Base-by-base conservation (phyloP, 306 rosid genomes). In the Datisca glomerata region DNA sequence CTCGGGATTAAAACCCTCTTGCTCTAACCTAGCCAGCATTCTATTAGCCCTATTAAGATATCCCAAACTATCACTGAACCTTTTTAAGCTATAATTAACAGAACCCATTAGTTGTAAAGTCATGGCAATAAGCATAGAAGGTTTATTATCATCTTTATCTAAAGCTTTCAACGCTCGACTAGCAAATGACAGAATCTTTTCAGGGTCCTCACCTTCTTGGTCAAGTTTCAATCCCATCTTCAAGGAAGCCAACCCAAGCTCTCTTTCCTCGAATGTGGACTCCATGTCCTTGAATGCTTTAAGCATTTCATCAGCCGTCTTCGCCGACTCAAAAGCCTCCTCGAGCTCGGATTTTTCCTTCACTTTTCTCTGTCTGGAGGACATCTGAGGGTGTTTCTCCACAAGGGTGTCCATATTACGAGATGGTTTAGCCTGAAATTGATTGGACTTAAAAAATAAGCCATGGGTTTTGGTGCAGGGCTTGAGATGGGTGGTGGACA, bases 171-270 rank as follows among this genome's bases (percentile, higher is more conserved):
- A 75, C 38, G 94, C 89, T 31, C 78, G 74, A 18, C 34, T 35
- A 18, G 93, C 89, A 54, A 79, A 87, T 11, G 73, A 60, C 38
- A 79, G 70, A 55, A 69, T 64, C 56, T 60, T 74, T 59, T 72
- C 85, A 46, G 93, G 93, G 36, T 87, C 85, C 68, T 82, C 93
- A 49, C 85, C 94, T 67, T 79, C 85, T 10, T 68, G 94, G 44
- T 86, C 94, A 34, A 86, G 69, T 71, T 72, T 87, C 29, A 82
- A 79, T 35, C 93, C 96, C 57, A 87, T 44, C 54, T 87, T 79
- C 62, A 87, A 49, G 45, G 89, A 46, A 69, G 89, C 94, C 73
- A 79, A 61, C 12, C 82, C 94, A 6, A 87, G 85, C 33, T 82
- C 89, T 33, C 58, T 55, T 54, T 82, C 94, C 5, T 66, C 71